These are phyloP conservation scores for Amanita thiersii DNA, from an alignment of 768 basidiomycete genomes.

Conservation along the genomic window DNA sequence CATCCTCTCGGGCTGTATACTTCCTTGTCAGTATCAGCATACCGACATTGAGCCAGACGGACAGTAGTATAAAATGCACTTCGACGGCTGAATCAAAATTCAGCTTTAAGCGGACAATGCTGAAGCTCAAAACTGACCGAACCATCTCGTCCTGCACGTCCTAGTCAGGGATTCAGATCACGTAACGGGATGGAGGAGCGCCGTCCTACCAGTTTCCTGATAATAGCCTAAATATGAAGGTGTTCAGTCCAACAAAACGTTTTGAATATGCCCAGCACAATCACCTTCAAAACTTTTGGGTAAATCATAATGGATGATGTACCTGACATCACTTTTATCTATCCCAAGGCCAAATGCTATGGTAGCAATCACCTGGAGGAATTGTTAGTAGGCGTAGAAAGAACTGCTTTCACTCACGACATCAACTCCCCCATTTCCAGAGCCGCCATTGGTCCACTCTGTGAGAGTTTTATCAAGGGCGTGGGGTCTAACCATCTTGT, in stretches of 20 bases:
- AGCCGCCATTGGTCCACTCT: conserved; percentile 45
- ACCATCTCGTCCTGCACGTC: conserved; percentile 76
- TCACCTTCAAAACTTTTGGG: conserved; percentile 80
- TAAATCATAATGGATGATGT: conserved; percentile 76
- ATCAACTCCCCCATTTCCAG: conserved; percentile 47
- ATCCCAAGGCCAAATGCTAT: conserved; percentile 86
- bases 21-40: neutral
- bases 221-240: conserved; percentile 55
- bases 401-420: conserved; percentile 34
- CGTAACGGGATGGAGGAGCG: neutral
- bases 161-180: conserved; percentile 25
- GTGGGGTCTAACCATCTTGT: conserved; percentile 25
- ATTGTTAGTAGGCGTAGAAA: neutral
- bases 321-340: conserved; percentile 74
- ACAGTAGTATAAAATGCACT: conserved; percentile 83
- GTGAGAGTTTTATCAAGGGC: conserved; percentile 55
- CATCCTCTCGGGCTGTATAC: conserved; percentile 66
- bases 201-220: conserved; percentile 69
- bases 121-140: conserved; percentile 32
- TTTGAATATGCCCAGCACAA: conserved; percentile 6
- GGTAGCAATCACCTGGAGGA: conserved; percentile 59
- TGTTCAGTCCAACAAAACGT: neutral
- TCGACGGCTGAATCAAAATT: conserved; percentile 46
- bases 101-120: neutral
- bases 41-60: conserved; percentile 15